A percentile compares a stretch with the other conserved stretches of the same genome.
Evolutionary conservation across 1,139 yeast genomes (phyloP).

Genomic region (Pichia sp.): DNA sequence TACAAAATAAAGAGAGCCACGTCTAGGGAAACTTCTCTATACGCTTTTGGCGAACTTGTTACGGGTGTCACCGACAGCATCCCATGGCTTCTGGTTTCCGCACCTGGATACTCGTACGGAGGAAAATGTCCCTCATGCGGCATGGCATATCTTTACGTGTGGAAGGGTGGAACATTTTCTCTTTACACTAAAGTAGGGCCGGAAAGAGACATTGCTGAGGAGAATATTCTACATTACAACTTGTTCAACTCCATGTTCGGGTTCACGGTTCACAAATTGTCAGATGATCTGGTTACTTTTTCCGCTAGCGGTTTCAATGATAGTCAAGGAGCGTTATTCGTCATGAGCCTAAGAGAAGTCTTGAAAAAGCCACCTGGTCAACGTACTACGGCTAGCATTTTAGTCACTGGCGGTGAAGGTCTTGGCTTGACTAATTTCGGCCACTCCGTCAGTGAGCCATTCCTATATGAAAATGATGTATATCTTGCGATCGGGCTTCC

Average conservation of each 20-base stretch:
- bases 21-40: conserved; percentile 25
- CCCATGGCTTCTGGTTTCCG: conserved; percentile 26
- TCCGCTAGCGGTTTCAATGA: conserved; percentile 24
- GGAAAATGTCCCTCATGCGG: conserved; percentile 30
- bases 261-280: conserved; percentile 8
- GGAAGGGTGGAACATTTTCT: background rate
- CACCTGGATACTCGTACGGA: conserved; percentile 17
- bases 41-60: conserved; percentile 26
- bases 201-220: background rate
- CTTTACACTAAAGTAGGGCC: conserved; percentile 16
- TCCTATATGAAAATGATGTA: conserved; percentile 16
- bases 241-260: conserved; percentile 18
- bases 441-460: conserved; percentile 21
- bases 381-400: conserved; percentile 8
- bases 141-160: conserved; percentile 30
- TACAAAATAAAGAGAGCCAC: conserved; percentile 2
- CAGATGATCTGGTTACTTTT: conserved; percentile 12
- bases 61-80: conserved; percentile 17
- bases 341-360: conserved; percentile 24
- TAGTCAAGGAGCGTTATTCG: conserved; percentile 41
- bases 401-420: conserved; percentile 21
- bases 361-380: conserved; percentile 10
- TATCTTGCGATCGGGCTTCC: conserved; percentile 42
- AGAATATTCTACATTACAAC: background rate
- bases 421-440: conserved; percentile 38